phyloP scores from a whole-genome alignment of 2,329 filamentous ascomycete genomes.

The Mycosphaerelloides madeirae region DNA sequence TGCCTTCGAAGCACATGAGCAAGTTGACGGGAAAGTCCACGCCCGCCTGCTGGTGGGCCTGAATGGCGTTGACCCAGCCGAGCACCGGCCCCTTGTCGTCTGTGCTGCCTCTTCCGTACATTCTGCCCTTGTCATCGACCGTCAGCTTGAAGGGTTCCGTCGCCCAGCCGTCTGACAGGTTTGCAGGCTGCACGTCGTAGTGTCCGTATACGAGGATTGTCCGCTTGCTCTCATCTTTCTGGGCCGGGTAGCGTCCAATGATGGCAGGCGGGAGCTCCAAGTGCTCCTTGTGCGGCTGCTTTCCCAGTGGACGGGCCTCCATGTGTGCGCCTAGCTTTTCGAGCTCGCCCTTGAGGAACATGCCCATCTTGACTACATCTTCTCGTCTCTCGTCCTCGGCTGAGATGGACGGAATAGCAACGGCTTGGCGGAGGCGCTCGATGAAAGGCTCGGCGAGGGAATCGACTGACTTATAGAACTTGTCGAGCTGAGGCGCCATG shows the following conservation, averaged over 20 bases:
- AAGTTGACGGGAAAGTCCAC: constrained; percentile 96
- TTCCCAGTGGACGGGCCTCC: constrained; percentile 79
- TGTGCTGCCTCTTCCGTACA: constrained; percentile 93
- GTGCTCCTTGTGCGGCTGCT: constrained; percentile 85
- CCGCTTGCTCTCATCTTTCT: constrained; percentile 84
- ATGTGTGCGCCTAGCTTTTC: constrained; percentile 79
- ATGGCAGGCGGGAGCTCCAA: constrained; percentile 91
- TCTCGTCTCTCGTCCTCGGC: constrained; percentile 81
- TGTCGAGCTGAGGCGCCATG: constrained; percentile 87
- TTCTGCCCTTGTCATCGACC: constrained; percentile 84
- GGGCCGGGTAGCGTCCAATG: constrained; percentile 71
- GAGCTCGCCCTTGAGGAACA: constrained; percentile 82
- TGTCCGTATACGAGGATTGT: constrained; percentile 97
- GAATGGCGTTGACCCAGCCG: constrained; percentile 96
- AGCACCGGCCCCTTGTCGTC: constrained; percentile 98
- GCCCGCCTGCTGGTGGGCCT: constrained; percentile 92
- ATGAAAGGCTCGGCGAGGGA: constrained; percentile 74
- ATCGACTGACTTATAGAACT: constrained; percentile 91
- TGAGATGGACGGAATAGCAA: constrained; percentile 94
- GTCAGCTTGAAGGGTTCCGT: constrained; percentile 89
- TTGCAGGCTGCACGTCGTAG: constrained; percentile 96
- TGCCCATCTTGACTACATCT: constrained; percentile 94
- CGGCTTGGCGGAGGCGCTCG: constrained; percentile 81
- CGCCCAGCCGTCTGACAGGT: constrained; percentile 89
- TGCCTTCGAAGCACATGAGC: constrained; percentile 98